phyloP scores from a whole-genome alignment of 2,329 filamentous ascomycete species.

The Bipolaris sorokiniana region DNA sequence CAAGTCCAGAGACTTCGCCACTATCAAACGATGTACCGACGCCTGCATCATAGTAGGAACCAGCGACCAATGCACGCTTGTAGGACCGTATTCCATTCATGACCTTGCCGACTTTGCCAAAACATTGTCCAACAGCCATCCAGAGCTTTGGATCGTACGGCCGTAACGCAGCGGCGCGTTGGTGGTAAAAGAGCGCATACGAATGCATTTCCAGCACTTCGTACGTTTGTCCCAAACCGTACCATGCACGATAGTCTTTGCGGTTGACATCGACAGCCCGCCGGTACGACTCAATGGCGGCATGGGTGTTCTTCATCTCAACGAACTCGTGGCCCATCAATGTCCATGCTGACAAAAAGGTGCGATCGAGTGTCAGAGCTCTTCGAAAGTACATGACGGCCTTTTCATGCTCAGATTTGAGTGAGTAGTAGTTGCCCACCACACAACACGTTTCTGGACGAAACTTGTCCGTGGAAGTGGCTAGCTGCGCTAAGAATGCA shows the following conservation, averaged over 20 bases:
- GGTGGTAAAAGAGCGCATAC: conserved; percentile 97
- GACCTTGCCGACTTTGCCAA: conserved; percentile 84
- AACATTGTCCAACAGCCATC: conserved; percentile 92
- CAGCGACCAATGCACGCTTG: conserved; percentile 87
- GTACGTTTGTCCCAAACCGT: conserved; percentile 94
- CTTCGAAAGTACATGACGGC: conserved; percentile 97
- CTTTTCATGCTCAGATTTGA: conserved; percentile 95
- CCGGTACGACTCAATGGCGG: conserved; percentile 94
- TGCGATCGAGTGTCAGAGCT: conserved; percentile 85
- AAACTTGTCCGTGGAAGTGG: conserved; percentile 91
- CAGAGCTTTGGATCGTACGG: conserved; percentile 99
- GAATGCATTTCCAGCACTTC: conserved; percentile 98
- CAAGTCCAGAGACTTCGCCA: conserved; percentile 52
- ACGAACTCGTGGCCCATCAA: conserved; percentile 99
- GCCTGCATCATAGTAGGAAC: conserved; percentile 80
- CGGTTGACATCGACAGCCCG: conserved; percentile 95
- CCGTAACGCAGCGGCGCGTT: conserved; percentile 89
- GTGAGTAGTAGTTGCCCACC: conserved; percentile 94
- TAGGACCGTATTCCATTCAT: conserved; percentile 94
- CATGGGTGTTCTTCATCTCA: conserved; percentile 97
- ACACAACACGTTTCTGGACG: conserved; percentile 96
- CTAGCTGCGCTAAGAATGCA: conserved; percentile 89
- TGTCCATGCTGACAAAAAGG: conserved; percentile 94
- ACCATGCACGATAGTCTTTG: conserved; percentile 97
- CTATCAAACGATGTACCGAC: conserved; percentile 56